phyloP scores from a whole-genome alignment of 176 grass and related monocot genomes.

The Melocanna baccifera region DNA sequence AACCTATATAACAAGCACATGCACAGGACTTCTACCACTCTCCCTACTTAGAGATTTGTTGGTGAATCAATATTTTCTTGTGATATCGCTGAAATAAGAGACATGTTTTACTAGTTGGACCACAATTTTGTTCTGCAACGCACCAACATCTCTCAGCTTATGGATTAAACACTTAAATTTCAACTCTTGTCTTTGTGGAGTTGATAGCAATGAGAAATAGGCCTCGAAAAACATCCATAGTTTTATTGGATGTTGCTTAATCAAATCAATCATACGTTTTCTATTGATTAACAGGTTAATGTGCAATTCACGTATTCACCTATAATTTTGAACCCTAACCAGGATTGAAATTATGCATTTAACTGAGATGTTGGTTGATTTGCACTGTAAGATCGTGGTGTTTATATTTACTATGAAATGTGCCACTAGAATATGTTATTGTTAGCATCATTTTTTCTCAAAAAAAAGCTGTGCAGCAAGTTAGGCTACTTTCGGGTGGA shows the following conservation, averaged over 20 bases:
- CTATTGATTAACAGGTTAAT: not conserved
- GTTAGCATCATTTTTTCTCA: too few species aligned
- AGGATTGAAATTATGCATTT: slow-evolving; percentile 4
- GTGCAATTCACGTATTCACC: slow-evolving; percentile 1
- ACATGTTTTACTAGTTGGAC: not conserved
- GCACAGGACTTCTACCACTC: not conserved
- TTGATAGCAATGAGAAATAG: not conserved
- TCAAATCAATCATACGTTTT: not conserved
- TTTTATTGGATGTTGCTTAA: not conserved
- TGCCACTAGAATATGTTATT: not conserved
- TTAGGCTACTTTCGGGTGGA: too few species aligned
- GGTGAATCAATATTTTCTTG: not conserved
- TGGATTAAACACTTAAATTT: not conserved
- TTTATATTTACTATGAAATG: slow-evolving; percentile 1
- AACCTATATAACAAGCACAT: not conserved
- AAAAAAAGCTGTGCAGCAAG: too few species aligned
- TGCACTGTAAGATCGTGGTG: not conserved
- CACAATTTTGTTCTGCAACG: not conserved
- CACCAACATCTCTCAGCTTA: not conserved
- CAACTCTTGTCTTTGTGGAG: not conserved
- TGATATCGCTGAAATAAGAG: not conserved
- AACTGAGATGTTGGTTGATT: not conserved
- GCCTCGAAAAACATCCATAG: not conserved
- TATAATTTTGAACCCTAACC: not conserved
- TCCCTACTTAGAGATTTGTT: not conserved